Conservation (phyloP, 306 rosid genomes). For the Calophaca sinica region DNA sequence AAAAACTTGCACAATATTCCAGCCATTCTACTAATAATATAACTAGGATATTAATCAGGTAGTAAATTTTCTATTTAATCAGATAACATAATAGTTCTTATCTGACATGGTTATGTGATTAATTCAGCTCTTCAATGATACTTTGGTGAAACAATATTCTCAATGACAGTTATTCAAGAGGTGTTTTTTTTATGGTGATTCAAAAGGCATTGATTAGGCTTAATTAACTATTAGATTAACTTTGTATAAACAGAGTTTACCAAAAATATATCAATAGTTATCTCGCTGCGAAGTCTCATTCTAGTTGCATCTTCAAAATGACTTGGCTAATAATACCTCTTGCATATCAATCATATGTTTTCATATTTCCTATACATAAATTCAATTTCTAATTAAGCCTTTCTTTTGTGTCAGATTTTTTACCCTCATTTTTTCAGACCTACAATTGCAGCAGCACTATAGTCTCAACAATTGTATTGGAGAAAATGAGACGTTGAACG, state of each 20-base stretch:
- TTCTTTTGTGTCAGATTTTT: constrained; percentile 2
- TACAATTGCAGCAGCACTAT: too few relatives aligned
- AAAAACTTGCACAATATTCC: constrained; percentile 20
- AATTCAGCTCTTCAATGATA: constrained; percentile 2
- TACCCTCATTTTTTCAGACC: not conserved
- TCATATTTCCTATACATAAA: not conserved
- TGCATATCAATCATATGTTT: constrained; percentile 13
- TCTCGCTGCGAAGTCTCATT: constrained; percentile 1
- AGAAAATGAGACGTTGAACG: constrained; percentile 6
- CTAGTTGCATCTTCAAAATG: constrained; percentile 13
- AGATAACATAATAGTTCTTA: constrained; percentile 11
- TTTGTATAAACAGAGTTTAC: not conserved
- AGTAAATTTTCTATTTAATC: constrained; percentile 7
- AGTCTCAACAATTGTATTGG: constrained; percentile 1
- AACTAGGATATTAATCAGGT: not conserved
- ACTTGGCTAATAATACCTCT: constrained; percentile 1
- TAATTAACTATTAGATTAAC: constrained; percentile 5
- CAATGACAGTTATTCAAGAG: not conserved
- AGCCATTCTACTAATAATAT: not conserved
- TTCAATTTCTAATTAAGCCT: constrained; percentile 10
- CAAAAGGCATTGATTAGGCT: not conserved
- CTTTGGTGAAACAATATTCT: constrained; percentile 2
- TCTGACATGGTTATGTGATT: constrained; percentile 23
- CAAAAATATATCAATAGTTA: not conserved
- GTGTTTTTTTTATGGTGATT: too few relatives aligned